Evolutionary conservation across 164 flowering plant species (phyloP), one percentile per base, ranked within the genome.

Genomic region (Echeveria elegans): DNA sequence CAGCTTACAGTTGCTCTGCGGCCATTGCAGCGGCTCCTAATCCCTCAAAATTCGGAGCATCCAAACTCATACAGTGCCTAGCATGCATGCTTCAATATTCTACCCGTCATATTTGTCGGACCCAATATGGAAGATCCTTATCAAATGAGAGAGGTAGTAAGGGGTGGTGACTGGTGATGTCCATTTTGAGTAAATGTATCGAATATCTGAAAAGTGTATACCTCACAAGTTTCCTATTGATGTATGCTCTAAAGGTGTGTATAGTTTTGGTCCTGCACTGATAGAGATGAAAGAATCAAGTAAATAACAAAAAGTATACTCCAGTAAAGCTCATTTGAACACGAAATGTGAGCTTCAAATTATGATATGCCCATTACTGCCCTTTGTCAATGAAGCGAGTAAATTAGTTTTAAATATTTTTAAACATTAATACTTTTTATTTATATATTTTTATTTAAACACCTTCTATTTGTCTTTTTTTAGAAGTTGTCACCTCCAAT

Each of bases 1-100:
- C 85, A 90, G 79, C 91, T 94, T 19, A 70, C 85, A 3, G 75
- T 77, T 64, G 90, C 91, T 67, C 85, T 94, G 50, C 83, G 85
- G 78, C 83, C 96, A n/a, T 77, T 94, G 81, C 94, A 94, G 76
- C 87, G 87, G 62, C 97, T 94, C 16, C 89, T 68, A 61, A 67
- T 84, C 58, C 82, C 96, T 30, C 76, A 86, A 16, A 69, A 74
- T 65, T 66, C 68, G 34, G 92, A 87, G 63, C 85, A 84, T 66
- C 83, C 82, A 68, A 83, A 72, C 73, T 64, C 85, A 2, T 75
- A 77, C 31, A 36, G 78, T 23, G 77, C 72, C 0, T 86, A 75
- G 48, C 86, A 86, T 43, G 47, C 47, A 14, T 78, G 80, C 85
- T 62, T 78, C 88, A 36, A 82, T 85, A 79, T 79, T 78, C 87